Evolutionary conservation across 2,329 filamentous ascomycete species (phyloP), one percentile per base, ranked within the genome.

Genomic region (Neurospora crassa): DNA sequence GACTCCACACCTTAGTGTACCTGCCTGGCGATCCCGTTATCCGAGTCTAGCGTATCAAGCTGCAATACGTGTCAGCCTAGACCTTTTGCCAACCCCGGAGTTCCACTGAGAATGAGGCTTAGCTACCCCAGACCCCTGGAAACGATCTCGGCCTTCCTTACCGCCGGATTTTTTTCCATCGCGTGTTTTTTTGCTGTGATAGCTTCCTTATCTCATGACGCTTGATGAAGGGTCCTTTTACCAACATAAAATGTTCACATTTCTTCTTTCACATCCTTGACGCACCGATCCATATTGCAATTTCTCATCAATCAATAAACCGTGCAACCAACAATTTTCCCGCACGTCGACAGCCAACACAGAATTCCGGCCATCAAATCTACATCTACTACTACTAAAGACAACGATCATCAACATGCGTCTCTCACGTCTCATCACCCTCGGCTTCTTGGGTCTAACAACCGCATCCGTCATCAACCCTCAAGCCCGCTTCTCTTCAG

Each of bases 1-100:
- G 53, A 63, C 53, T 63, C 53, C 53, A 63, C 53, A 63, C 11
- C 3, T 63, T 63, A 11, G 53, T 63, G 53, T 37, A 63, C 53
- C 24, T 34, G 53, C 53, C 2, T 63, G 53, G 18, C 24, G 53
- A 63, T 63, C 53, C 24, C 12, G 53, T 34, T 7, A 6, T 29
- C 20, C 2, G 6, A 16, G 20, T 16, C 47, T 8, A 37, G 34
- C 34, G 47, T 53, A 53, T 53, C 47, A 53, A 29, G 47, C 20
- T 53, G 20, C 47, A 11, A 37, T 63, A 63, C 53, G 53, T 63
- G 53, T 63, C 53, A 34, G 53, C 24, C 53, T 37, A 37, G 53
- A 63, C 53, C 34, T 37, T 18, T 16, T 53, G 10, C 45, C 24
- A 63, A 16, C 18, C 53, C 3, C 29, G 4, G 3, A 11, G 14